Percentiles rank a stretch among this genome's conserved stretches.
phyloP scores from a whole-genome alignment of 148 eudicot genomes.

The Chenopodium album region DNA sequence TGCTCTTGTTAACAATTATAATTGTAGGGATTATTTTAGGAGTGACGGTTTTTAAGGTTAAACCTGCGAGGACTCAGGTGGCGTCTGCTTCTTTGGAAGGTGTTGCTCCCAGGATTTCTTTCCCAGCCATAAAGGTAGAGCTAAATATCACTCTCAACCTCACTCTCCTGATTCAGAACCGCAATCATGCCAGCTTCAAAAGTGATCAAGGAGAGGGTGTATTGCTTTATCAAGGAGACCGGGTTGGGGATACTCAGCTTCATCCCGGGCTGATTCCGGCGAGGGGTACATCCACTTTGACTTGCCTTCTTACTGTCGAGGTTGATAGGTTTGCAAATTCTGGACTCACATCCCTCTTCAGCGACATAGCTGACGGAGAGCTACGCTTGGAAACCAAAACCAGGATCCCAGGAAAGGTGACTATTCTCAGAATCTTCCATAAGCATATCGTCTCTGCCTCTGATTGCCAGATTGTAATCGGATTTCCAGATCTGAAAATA shows the following conservation, averaged over 20 bases:
- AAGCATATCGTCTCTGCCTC: conserved; percentile 33
- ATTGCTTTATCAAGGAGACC: conserved; percentile 23
- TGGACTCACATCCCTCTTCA: conserved; percentile 8
- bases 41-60: conserved; percentile 27
- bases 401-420: conserved; percentile 35
- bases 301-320: conserved; percentile 23
- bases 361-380: conserved; percentile 24
- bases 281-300: conserved; percentile 19
- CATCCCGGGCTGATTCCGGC: conserved; percentile 30
- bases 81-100: conserved; percentile 30
- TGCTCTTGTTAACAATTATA: conserved; percentile 14
- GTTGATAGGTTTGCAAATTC: conserved; percentile 20
- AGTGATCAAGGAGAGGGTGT: conserved; percentile 18
- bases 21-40: conserved; percentile 20
- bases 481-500: conserved; percentile 29
- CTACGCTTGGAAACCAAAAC: conserved; percentile 29
- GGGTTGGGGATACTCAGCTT: conserved; percentile 26
- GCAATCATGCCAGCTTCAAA: conserved; percentile 34
- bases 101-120: conserved; percentile 23
- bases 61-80: conserved; percentile 22
- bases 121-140: conserved; percentile 28
- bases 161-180: conserved; percentile 29
- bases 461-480: conserved; percentile 33
- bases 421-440: conserved; percentile 18
- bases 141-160: conserved; percentile 37